These are phyloP conservation scores for Guillardia theta DNA, from an alignment of 78 protist genomes.

Conservation along the genomic window DNA sequence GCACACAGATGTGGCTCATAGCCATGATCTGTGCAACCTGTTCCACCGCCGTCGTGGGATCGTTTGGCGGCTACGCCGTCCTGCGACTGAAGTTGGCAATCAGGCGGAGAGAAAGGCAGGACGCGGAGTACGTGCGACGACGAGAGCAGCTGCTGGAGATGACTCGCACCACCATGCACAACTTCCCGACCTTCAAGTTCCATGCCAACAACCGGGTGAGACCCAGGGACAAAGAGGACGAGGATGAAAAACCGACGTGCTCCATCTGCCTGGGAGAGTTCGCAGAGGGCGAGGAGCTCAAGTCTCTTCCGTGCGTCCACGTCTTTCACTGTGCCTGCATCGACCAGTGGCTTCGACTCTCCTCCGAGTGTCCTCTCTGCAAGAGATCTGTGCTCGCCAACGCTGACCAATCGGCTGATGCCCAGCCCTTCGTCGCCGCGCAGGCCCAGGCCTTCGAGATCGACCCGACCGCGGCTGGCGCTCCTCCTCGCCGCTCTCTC, in stretches of 20 bases:
- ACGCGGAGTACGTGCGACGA: not conserved
- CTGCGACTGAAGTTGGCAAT: not conserved
- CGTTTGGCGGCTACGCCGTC: not conserved
- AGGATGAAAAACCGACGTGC: slow-evolving; percentile 11
- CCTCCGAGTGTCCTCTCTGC: slow-evolving; percentile 40
- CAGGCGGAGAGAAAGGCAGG: not conserved
- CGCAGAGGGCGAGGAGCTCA: not conserved
- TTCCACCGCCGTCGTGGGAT: not conserved
- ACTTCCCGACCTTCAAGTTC: not conserved
- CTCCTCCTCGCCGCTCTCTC: no score
- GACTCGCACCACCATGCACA: not conserved
- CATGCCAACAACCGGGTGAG: not conserved
- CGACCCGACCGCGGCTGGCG: no score
- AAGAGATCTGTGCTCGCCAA: slow-evolving; percentile 12
- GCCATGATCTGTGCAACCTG: not conserved
- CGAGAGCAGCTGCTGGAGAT: not conserved
- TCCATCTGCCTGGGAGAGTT: slow-evolving; percentile 36
- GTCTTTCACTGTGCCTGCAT: slow-evolving; percentile 44
- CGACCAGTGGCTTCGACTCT: slow-evolving; percentile 27
- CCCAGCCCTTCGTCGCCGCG: no score
- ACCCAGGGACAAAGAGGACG: not conserved
- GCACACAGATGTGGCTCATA: not conserved
- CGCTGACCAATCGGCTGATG: no score
- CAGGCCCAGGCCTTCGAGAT: no score
- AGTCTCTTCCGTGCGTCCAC: slow-evolving; percentile 42